Evolutionary conservation across 176 grass and related monocot genomes (phyloP).

Genomic region (bread wheat (Triticum aestivum)): DNA sequence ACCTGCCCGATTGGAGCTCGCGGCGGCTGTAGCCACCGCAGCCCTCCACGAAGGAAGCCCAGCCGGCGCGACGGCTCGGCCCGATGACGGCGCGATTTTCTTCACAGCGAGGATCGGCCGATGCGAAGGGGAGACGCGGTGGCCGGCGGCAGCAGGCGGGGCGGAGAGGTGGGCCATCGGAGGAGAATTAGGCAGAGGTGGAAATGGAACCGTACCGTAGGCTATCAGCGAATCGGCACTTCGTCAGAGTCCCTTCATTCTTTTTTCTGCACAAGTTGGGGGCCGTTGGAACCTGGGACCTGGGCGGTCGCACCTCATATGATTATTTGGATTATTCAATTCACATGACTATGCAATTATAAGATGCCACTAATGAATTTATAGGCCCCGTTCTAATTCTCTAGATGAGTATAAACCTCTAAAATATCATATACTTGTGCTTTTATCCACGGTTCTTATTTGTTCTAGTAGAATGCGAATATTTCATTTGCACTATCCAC

Average conservation of each 20-base stretch:
- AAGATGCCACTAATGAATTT: too few species aligned
- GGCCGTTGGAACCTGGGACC: too few species aligned
- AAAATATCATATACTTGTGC: too few species aligned
- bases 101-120: neutral
- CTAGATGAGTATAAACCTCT: too few species aligned
- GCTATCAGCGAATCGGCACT: neutral
- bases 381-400: too few species aligned
- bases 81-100: neutral
- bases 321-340: too few species aligned
- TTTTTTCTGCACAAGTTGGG: too few species aligned
- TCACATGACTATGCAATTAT: too few species aligned
- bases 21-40: neutral
- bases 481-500: too few species aligned
- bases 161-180: slow-evolving; percentile 31
- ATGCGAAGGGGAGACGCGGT: slow-evolving; percentile 5
- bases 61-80: neutral
- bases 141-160: slow-evolving; percentile 16
- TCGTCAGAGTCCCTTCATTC: neutral
- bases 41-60: neutral
- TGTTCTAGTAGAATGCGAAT: too few species aligned
- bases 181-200: neutral
- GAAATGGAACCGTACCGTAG: neutral
- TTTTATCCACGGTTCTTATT: too few species aligned
- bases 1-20: slow-evolving; percentile 30
- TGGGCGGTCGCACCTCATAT: too few species aligned